Evolutionary conservation across 768 basidiomycete genomes (phyloP).

Genomic region (Cystofilobasidium macerans): DNA sequence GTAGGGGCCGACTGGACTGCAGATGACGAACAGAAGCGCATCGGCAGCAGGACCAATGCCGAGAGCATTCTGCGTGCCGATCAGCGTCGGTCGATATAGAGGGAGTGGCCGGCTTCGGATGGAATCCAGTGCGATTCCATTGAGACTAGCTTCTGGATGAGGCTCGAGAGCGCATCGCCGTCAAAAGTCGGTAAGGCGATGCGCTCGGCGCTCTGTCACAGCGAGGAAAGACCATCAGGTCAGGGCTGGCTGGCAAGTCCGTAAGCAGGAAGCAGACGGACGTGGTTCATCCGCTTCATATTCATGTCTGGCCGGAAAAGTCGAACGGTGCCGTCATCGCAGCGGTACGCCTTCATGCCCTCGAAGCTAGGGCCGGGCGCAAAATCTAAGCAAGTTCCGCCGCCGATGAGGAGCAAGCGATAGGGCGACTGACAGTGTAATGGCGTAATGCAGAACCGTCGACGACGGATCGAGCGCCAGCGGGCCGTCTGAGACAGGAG

Average conservation of each 20-base stretch:
- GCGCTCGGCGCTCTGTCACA: constrained; percentile 22
- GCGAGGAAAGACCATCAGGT: no score
- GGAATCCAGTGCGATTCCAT: constrained; percentile 89
- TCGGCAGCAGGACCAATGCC: constrained; percentile 63
- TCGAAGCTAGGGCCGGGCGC: no score
- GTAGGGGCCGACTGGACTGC: constrained; percentile 65
- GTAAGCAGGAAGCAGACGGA: constrained; percentile 19
- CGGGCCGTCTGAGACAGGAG: constrained; percentile 50
- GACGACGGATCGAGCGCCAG: constrained; percentile 63
- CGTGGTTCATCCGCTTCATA: constrained; percentile 59
- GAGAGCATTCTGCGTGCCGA: constrained; percentile 56
- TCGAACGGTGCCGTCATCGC: constrained; percentile 57
- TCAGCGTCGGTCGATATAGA: constrained; percentile 65
- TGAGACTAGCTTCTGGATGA: constrained; percentile 75
- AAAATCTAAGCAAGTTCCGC: no score
- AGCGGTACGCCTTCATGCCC: constrained; percentile 86
- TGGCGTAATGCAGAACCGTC: constrained; percentile 86
- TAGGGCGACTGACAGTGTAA: constrained; percentile 47
- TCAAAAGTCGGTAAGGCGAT: constrained; percentile 51
- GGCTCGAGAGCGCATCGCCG: constrained; percentile 59
- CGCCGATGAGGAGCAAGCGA: no score
- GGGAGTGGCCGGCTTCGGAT: constrained; percentile 68
- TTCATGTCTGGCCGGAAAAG: constrained; percentile 80
- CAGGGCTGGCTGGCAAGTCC: not conserved
- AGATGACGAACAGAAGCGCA: constrained; percentile 76